These are phyloP conservation scores for Sugiyamaella marilandica DNA, from an alignment of 805 yeast species.

Conservation along the genomic window DNA sequence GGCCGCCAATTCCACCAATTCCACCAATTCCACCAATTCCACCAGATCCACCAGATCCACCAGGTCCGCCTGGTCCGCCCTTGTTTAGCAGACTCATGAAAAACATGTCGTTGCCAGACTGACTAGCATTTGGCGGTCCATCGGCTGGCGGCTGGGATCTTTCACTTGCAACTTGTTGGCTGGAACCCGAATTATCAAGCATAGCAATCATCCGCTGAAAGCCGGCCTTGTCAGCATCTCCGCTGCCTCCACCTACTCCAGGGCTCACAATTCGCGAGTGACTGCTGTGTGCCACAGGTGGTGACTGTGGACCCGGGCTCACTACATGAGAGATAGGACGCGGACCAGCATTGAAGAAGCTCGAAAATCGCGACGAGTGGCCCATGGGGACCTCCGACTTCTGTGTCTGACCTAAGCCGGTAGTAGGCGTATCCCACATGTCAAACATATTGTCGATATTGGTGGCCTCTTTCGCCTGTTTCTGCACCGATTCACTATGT, in stretches of 20 bases:
- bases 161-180: background rate
- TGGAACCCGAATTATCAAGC: conserved; percentile 19
- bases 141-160: background rate
- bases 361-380: conserved; percentile 19
- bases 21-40: too few species aligned
- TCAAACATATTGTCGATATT: conserved; percentile 22
- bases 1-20: background rate
- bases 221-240: conserved; percentile 25
- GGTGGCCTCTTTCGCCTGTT: background rate
- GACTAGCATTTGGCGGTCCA: conserved; percentile 1
- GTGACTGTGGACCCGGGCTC: background rate
- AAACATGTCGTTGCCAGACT: conserved; percentile 20
- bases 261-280: background rate
- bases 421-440: conserved; percentile 14
- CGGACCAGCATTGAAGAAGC: conserved; percentile 14
- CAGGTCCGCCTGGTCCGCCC: conserved; percentile 3
- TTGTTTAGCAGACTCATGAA: conserved; percentile 25
- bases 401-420: background rate
- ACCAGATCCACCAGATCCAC: background rate
- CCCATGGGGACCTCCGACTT: background rate
- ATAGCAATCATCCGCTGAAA: conserved; percentile 30
- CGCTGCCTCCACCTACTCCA: too few species aligned
- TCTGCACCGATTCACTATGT: background rate
- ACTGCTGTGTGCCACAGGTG: conserved; percentile 4
- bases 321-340: background rate